Conservation (phyloP, 1,284 basidiomycete genomes). For the Blastosporella zonata region DNA sequence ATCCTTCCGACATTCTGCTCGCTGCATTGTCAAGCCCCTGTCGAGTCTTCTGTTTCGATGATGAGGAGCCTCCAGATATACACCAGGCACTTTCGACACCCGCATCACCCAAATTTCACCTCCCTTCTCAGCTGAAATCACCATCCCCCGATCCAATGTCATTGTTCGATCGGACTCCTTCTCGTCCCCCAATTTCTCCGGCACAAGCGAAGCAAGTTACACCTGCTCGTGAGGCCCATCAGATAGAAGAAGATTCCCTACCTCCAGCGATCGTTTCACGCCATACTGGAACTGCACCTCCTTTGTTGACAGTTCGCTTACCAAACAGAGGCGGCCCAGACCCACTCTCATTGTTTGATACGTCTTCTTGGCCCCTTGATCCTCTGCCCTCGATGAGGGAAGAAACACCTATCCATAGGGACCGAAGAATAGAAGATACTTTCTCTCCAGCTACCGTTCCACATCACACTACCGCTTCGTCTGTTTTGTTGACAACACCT, state of each 20-base stretch:
- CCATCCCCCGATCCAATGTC: constrained; percentile 19
- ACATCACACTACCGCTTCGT: background rate
- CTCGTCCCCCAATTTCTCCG: constrained; percentile 2
- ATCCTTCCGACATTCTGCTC: constrained; percentile 1
- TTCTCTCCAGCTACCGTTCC: background rate
- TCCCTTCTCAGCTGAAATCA: constrained; percentile 3
- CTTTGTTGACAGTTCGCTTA: too few relatives aligned
- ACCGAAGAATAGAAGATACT: background rate
- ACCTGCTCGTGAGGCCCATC: too few relatives aligned
- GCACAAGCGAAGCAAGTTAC: background rate
- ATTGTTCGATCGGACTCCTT: constrained; percentile 10
- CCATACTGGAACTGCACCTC: too few relatives aligned
- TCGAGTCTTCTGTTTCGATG: background rate
- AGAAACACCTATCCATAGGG: background rate
- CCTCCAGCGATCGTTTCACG: too few relatives aligned
- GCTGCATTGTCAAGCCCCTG: constrained; percentile 3
- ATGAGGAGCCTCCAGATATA: background rate
- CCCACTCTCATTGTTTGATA: too few relatives aligned
- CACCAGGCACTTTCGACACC: background rate
- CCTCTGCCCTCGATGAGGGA: too few relatives aligned
- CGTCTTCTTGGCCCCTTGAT: too few relatives aligned
- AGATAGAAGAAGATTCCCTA: too few relatives aligned
- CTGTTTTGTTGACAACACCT: background rate
- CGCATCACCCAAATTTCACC: constrained; percentile 9
- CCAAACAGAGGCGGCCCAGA: too few relatives aligned